phyloP scores from a whole-genome alignment of 1,284 basidiomycete genomes.

The Puccinia hordei region DNA sequence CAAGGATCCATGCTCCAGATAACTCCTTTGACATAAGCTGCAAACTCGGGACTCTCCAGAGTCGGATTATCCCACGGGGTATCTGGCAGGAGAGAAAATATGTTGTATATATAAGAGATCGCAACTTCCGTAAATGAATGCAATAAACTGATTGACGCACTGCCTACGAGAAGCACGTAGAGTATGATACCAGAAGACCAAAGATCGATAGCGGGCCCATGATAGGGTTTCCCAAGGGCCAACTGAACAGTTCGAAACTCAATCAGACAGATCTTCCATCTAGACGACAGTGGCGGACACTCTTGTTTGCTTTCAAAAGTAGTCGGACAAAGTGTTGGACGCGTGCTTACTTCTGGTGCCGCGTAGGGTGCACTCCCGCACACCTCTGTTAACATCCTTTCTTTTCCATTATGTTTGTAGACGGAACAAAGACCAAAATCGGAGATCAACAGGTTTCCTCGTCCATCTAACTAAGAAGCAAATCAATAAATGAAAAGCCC shows the following conservation, averaged over 20 bases:
- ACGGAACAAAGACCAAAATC: conserved; percentile 95
- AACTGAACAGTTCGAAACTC: neutral
- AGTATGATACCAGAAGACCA: conserved; percentile 98
- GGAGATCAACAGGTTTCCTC: conserved; percentile 74
- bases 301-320: neutral
- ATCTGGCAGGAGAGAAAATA: conserved; percentile 63
- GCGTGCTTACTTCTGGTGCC: conserved; percentile 74
- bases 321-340: neutral
- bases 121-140: neutral
- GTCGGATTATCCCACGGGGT: conserved; percentile 99
- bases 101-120: neutral
- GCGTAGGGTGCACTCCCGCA: conserved; percentile 96
- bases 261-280: neutral
- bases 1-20: conserved; percentile 71
- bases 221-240: conserved; percentile 66
- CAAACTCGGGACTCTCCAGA: conserved; percentile 73
- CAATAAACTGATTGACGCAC: neutral
- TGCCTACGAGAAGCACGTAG: conserved; percentile 82
- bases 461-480: conserved; percentile 39
- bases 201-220: conserved; percentile 88
- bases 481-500: conserved; percentile 15
- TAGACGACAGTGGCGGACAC: neutral
- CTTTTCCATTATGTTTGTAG: conserved; percentile 83
- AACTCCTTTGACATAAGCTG: conserved; percentile 72
- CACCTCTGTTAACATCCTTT: conserved; percentile 73